Base-by-base conservation (phyloP, 1,139 yeast species). In the Blastobotrys elegans region DNA sequence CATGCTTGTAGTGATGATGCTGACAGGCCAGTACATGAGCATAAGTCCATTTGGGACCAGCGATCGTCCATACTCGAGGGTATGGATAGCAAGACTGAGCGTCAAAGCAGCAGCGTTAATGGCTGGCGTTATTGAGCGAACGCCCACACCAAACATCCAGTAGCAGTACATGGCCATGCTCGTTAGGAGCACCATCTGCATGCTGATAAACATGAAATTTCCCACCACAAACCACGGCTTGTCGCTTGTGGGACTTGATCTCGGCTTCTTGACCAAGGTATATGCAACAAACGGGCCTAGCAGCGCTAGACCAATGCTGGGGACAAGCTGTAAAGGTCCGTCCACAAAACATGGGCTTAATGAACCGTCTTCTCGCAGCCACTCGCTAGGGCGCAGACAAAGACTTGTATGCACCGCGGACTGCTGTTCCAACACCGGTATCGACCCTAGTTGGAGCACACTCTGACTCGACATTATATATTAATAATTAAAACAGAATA, bases 321-420 rank as follows among this genome's bases (percentile, higher is more conserved):
- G 64, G 1, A 71, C 42, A 22, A 80, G 75, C 50, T 78, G 70
- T 4, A 86, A 58, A 0, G 75, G 69, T 35, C 92, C 95, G 57
- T 84, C 87, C 22, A 83, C 71, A 60, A 88, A 80, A 58, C 96
- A 89, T 1, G 88, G 84, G 2, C 94, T 80, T 49, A 87, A 75
- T 57, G 87, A 95, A 24, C 80, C 79, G 60, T 79, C 80, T n/a
- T 52, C 53, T 4, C 43, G 72, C 46, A 74, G 22, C 48, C 48
- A 45, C 6, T 29, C 20, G 2, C 11, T 24, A 4, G 44, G 36
- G n/a, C 27, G 7, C 20, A 36, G 11, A 33, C 46, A 43, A 18
- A 30, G 41, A 27, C 30, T 22, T 14, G 40, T 3, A 21, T 21
- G 5, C 18, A 5, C 42, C 5, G 34, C 17, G 14, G 24, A 11